Evolutionary conservation across 2,329 filamentous ascomycete species (phyloP).

Genomic region (Allantophomopsis lycopodina): DNA sequence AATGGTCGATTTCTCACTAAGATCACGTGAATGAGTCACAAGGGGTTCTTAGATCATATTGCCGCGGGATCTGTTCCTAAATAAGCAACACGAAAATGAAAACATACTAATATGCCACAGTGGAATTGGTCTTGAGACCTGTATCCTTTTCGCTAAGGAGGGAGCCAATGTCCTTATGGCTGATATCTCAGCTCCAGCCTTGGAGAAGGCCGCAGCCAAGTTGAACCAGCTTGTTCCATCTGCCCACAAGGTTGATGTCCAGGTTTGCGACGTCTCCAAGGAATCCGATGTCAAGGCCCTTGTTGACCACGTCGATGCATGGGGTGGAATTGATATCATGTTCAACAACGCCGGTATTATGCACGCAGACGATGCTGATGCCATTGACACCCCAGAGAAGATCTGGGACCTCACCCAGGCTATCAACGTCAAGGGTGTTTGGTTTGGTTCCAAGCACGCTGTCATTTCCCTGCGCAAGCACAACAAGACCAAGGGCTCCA

Average conservation of each 20-base stretch:
- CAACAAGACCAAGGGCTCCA: slow-evolving; percentile 50
- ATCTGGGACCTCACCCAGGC: slow-evolving; percentile 67
- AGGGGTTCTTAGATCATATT: too few species aligned
- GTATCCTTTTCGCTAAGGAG: slow-evolving; percentile 58
- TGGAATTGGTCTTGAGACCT: slow-evolving; percentile 64
- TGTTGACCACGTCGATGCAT: slow-evolving; percentile 47
- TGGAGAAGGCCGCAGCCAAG: slow-evolving; percentile 46
- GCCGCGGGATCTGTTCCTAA: too few species aligned
- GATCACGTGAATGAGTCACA: too few species aligned
- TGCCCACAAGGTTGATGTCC: slow-evolving; percentile 31
- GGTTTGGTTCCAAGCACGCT: slow-evolving; percentile 65
- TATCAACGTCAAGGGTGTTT: slow-evolving; percentile 70
- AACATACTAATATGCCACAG: slow-evolving; percentile 21
- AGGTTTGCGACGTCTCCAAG: slow-evolving; percentile 53
- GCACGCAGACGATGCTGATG: slow-evolving; percentile 51
- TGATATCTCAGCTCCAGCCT: slow-evolving; percentile 51
- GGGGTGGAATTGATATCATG: slow-evolving; percentile 61
- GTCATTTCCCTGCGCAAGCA: slow-evolving; percentile 52
- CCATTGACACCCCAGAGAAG: slow-evolving; percentile 55
- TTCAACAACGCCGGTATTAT: slow-evolving; percentile 77
- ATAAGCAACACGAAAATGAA: not conserved
- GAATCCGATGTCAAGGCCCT: slow-evolving; percentile 49
- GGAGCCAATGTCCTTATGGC: slow-evolving; percentile 59
- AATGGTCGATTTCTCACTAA: too few species aligned
- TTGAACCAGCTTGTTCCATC: slow-evolving; percentile 42